These are phyloP conservation scores for Adiantum capillusveneris DNA, from an alignment of 75 land plant species.

Conservation along the genomic window DNA sequence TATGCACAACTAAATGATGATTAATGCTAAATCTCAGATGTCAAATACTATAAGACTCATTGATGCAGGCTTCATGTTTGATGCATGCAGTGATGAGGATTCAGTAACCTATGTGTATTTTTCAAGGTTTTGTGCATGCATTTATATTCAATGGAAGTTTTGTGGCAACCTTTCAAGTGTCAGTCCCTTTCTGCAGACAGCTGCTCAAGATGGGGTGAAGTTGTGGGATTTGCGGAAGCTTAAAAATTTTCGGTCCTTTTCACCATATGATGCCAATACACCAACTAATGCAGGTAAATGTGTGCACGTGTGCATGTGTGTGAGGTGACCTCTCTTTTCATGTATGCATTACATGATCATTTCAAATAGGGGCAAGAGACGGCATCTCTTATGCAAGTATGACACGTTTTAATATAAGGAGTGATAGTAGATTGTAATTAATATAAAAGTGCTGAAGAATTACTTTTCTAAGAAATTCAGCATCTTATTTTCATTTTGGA, in stretches of 20 bases:
- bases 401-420: neutral
- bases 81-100: too few species aligned
- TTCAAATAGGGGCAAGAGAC: neutral
- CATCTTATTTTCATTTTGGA: too few species aligned
- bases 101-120: too few species aligned
- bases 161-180: too few species aligned
- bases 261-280: conserved; percentile 64
- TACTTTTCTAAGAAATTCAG: too few species aligned
- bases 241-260: conserved; percentile 77
- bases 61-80: too few species aligned
- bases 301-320: too few species aligned
- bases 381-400: neutral
- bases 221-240: conserved; percentile 97
- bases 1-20: too few species aligned
- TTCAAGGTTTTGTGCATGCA: neutral
- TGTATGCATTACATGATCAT: conserved; percentile 1
- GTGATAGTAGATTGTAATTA: too few species aligned
- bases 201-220: conserved; percentile 94
- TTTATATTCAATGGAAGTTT: neutral
- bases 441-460: too few species aligned
- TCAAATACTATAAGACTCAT: too few species aligned
- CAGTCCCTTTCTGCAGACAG: conserved; percentile 72
- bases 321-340: neutral
- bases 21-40: too few species aligned
- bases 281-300: conserved; percentile 90